A percentile compares a stretch with the other conserved stretches of the same genome.
Conservation (phyloP, 768 basidiomycete genomes). For the Saitozyma sp. region DNA sequence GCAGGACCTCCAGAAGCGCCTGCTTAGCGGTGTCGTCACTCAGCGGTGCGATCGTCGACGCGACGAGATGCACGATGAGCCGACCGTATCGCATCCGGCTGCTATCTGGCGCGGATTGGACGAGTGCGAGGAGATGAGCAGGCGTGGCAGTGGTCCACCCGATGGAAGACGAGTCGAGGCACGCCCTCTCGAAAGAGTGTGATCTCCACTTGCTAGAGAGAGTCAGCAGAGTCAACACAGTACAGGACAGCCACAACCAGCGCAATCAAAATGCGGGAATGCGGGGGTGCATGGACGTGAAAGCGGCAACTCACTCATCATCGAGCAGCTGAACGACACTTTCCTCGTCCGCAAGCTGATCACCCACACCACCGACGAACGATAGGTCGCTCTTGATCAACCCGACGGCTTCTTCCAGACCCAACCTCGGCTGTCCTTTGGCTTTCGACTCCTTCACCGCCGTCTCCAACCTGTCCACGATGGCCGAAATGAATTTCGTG, state of each 20-base stretch:
- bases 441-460: slow-evolving; percentile 26
- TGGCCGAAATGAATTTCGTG: slow-evolving; percentile 38
- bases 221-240: too few species aligned
- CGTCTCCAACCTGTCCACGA: slow-evolving; percentile 28
- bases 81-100: slow-evolving; percentile 3
- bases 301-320: slow-evolving; percentile 12
- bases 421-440: slow-evolving; percentile 30
- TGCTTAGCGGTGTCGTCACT: too few species aligned
- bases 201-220: slow-evolving; percentile 1
- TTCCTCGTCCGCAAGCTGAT: not conserved
- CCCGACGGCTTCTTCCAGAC: slow-evolving; percentile 23
- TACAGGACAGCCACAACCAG: too few species aligned
- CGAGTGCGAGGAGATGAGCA: too few species aligned
- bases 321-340: slow-evolving; percentile 10
- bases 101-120: not conserved
- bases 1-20: too few species aligned
- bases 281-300: too few species aligned
- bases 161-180: not conserved
- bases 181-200: slow-evolving; percentile 7
- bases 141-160: too few species aligned
- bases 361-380: not conserved
- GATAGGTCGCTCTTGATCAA: slow-evolving; percentile 24
- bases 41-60: not conserved
- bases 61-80: slow-evolving; percentile 9
- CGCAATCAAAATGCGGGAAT: too few species aligned